phyloP scores from a whole-genome alignment of 2,329 filamentous ascomycete genomes.

The Blastomyces emzantsi region DNA sequence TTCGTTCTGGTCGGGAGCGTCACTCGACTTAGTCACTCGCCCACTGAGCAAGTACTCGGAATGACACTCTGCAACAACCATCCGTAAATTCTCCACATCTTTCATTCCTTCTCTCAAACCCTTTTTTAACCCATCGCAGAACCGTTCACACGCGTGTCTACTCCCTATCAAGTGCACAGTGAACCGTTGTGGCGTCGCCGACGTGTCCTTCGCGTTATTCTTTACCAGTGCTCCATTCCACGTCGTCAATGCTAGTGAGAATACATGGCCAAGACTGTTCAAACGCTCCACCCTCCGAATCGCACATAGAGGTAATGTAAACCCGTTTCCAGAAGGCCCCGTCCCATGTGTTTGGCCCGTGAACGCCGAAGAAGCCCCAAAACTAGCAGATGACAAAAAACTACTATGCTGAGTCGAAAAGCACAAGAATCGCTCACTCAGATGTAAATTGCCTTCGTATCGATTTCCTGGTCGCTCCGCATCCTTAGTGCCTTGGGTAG shows the following conservation, averaged over 20 bases:
- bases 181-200: conserved; percentile 66
- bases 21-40: conserved; percentile 28
- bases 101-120: conserved; percentile 79
- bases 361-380: conserved; percentile 70
- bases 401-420: conserved; percentile 91
- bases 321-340: conserved; percentile 89
- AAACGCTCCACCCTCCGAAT: conserved; percentile 87
- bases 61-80: conserved; percentile 76
- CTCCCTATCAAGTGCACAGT: conserved; percentile 86
- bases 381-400: conserved; percentile 71
- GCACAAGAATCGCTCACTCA: conserved; percentile 91
- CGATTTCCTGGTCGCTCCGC: conserved; percentile 61
- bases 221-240: conserved; percentile 67
- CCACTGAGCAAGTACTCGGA: conserved; percentile 65
- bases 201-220: conserved; percentile 34
- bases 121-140: conserved; percentile 92
- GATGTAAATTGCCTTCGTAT: conserved; percentile 84
- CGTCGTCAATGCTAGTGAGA: conserved; percentile 87
- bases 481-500: conserved; percentile 51
- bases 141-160: conserved; percentile 81
- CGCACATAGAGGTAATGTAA: conserved; percentile 84
- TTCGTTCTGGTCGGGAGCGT: conserved; percentile 46
- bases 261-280: conserved; percentile 85
- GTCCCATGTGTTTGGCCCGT: conserved; percentile 89
- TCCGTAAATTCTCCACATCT: conserved; percentile 74